Conservation (phyloP, 331 rosid genomes). For the Phaseolus coccineus region DNA sequence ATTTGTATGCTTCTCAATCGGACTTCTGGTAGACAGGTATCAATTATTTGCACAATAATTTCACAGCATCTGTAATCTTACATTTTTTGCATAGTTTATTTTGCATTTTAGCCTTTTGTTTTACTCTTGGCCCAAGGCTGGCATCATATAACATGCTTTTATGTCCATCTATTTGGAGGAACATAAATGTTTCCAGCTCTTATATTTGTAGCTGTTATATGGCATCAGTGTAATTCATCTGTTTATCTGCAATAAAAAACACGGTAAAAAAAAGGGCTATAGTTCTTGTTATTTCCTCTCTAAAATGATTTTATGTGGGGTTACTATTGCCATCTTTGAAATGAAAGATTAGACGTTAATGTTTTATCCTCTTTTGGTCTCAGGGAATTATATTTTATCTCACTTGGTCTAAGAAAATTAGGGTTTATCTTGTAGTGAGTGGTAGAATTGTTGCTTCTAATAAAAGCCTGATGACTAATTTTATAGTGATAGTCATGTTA, state of each 20-base stretch:
- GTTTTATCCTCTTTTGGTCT: not conserved
- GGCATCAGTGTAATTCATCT: not conserved
- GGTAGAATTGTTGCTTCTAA: slow-evolving; percentile 9
- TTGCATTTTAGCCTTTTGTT: not conserved
- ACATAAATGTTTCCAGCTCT: not conserved
- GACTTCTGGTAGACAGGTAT: slow-evolving; percentile 70
- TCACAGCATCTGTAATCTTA: not conserved
- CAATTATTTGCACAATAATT: not conserved
- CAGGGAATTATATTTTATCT: not conserved
- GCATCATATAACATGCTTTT: not conserved
- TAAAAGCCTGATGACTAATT: slow-evolving; percentile 1
- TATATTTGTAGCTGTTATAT: not conserved
- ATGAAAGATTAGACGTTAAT: not conserved
- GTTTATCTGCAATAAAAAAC: not conserved
- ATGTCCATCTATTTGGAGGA: not conserved
- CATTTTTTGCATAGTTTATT: not conserved
- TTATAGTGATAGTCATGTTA: not conserved
- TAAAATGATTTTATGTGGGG: not conserved
- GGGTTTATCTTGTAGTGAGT: not conserved
- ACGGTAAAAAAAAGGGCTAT: not conserved
- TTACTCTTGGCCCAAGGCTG: not conserved
- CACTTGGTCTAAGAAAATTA: not conserved
- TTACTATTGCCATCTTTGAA: not conserved
- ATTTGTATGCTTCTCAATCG: slow-evolving; percentile 75
- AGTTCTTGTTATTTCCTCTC: not conserved